These are phyloP conservation scores for Phytophthora constricta DNA, from an alignment of 352 stramenopile species.

Conservation along the genomic window DNA sequence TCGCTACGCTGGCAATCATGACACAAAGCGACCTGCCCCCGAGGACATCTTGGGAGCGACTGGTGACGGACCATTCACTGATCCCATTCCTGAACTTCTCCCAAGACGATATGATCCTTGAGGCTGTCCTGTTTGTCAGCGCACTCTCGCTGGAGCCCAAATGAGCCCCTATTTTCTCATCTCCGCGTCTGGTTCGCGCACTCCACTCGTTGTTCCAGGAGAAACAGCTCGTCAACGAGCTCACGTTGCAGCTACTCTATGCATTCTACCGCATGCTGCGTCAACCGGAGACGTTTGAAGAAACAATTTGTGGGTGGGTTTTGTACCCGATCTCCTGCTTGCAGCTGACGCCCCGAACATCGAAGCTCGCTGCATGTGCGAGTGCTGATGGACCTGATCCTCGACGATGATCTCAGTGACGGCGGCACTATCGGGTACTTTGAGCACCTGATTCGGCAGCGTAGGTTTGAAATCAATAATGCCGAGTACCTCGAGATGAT, in stretches of 20 bases:
- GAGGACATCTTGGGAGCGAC: conserved; percentile 90
- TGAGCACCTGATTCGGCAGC: conserved; percentile 78
- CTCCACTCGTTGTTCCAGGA: conserved; percentile 87
- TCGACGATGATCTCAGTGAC: conserved; percentile 79
- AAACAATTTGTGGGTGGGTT: conserved; percentile 75
- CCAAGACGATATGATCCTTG: conserved; percentile 92
- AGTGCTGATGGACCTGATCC: conserved; percentile 88
- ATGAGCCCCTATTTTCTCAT: conserved; percentile 76
- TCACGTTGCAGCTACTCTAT: conserved; percentile 84
- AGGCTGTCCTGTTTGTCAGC: conserved; percentile 90
- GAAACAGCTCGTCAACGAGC: conserved; percentile 87
- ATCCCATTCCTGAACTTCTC: conserved; percentile 93
- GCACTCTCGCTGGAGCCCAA: conserved; percentile 85
- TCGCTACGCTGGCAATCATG: conserved; percentile 93
- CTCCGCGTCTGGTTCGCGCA: conserved; percentile 74
- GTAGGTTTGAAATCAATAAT: conserved; percentile 89
- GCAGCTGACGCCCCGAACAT: conserved; percentile 80
- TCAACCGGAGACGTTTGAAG: conserved; percentile 79
- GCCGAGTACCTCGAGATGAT: conserved; percentile 89
- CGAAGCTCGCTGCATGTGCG: conserved; percentile 86
- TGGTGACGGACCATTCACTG: conserved; percentile 88
- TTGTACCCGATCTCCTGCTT: conserved; percentile 81
- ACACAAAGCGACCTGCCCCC: conserved; percentile 90
- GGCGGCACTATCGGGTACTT: conserved; percentile 61
- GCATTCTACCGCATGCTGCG: conserved; percentile 81